Evolutionary conservation across 2,329 filamentous ascomycete species (phyloP).

Genomic region (Fusarium luffae): DNA sequence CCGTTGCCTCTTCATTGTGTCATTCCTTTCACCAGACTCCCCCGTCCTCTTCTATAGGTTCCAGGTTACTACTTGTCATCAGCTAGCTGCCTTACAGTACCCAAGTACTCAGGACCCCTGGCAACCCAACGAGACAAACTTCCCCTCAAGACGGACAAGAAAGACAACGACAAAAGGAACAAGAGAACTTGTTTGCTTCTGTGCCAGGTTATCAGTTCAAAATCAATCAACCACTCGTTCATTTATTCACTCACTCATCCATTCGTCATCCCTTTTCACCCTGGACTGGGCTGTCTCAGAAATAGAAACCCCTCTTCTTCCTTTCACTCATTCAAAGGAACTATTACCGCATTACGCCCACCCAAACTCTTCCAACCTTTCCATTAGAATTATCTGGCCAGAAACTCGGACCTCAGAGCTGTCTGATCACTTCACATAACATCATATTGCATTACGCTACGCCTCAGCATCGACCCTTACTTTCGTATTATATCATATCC

Average conservation of each 20-base stretch:
- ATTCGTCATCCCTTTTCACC: conserved; percentile 31
- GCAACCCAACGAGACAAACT: conserved; percentile 6
- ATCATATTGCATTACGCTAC: conserved; percentile 27
- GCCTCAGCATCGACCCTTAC: conserved; percentile 5
- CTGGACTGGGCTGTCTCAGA: conserved; percentile 33
- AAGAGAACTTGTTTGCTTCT: conserved; percentile 37
- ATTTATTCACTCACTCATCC: conserved; percentile 3
- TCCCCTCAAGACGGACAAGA: neutral
- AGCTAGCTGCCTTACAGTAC: neutral
- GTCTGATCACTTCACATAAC: conserved; percentile 6
- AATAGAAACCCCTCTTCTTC: conserved; percentile 20
- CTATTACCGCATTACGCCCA: neutral
- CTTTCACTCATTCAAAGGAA: neutral
- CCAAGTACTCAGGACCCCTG: neutral
- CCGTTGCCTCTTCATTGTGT: conserved; percentile 2
- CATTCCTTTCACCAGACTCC: conserved; percentile 7
- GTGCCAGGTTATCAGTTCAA: conserved; percentile 4
- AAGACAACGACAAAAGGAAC: conserved; percentile 14
- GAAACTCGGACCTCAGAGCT: conserved; percentile 18
- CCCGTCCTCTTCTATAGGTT: neutral
- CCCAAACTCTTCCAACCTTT: conserved; percentile 4
- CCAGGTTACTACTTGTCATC: neutral
- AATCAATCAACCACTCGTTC: neutral
- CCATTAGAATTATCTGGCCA: conserved; percentile 29
- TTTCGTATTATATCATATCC: conserved; percentile 13